A percentile compares a stretch with the other conserved stretches of the same genome.
phyloP scores from a whole-genome alignment of 2,329 filamentous ascomycete genomes.

The Cytospora piceae region DNA sequence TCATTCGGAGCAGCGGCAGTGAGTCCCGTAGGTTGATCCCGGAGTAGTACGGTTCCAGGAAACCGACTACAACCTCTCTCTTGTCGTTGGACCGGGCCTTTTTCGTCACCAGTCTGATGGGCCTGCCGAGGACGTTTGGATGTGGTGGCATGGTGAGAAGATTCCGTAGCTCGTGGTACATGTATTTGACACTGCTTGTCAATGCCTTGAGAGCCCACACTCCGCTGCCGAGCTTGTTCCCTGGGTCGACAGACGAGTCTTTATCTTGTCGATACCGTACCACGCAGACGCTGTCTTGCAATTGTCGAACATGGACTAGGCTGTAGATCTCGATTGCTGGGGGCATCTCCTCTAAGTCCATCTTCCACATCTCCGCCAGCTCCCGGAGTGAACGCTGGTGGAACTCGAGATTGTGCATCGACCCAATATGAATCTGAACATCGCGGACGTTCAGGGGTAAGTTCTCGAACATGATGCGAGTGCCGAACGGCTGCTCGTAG shows the following conservation, averaged over 20 bases:
- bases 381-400: slow-evolving; percentile 51
- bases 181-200: slow-evolving; percentile 60
- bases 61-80: slow-evolving; percentile 59
- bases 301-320: slow-evolving; percentile 55
- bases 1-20: slow-evolving; percentile 55
- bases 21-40: slow-evolving; percentile 60
- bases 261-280: slow-evolving; percentile 44
- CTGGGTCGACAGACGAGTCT: too few species aligned
- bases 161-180: slow-evolving; percentile 64
- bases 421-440: slow-evolving; percentile 51
- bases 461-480: slow-evolving; percentile 58
- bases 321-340: slow-evolving; percentile 52
- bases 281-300: slow-evolving; percentile 63
- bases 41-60: slow-evolving; percentile 57
- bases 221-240: slow-evolving; percentile 33
- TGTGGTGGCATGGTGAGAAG: slow-evolving; percentile 58
- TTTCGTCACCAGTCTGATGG: slow-evolving; percentile 60
- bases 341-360: slow-evolving; percentile 46
- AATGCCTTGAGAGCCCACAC: slow-evolving; percentile 62
- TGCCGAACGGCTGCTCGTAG: slow-evolving; percentile 57
- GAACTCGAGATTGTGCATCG: slow-evolving; percentile 57
- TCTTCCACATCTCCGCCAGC: slow-evolving; percentile 50
- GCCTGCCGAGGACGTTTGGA: slow-evolving; percentile 55
- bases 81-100: slow-evolving; percentile 59
- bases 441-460: slow-evolving; percentile 52